Base-by-base conservation (phyloP, 805 yeast genomes). In the Danielozyma ontarioensis region DNA sequence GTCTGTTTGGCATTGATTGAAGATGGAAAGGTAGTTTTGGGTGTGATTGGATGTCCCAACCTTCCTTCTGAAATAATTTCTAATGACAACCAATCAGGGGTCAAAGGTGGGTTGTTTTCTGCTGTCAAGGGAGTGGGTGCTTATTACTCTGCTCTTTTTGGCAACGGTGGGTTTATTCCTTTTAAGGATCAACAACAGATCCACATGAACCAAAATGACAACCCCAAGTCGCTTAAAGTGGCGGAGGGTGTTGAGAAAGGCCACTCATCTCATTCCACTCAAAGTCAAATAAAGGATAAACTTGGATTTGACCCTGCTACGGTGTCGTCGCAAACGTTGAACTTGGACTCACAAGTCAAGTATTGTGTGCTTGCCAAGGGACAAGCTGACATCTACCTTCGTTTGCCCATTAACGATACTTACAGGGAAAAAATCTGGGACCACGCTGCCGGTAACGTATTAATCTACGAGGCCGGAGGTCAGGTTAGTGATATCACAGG, bases 361-460 rank as follows among this genome's bases (percentile, higher is more conserved):
- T 93, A 93, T 64, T 90, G 97, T 64, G 77, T 89, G 12, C 70
- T 93, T 29, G 80, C 97, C 8, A 72, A 81, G 41, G 98, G 98
- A 23, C 82, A 83, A 35, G 97, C 96, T 3, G 97, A 93, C 48
- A 74, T 93, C 11, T 93, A 94, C 50, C 67, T 93, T 40, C 79
- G 99, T 46, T 63, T 94, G 37, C 99, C 99, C 11, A 76, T 80
- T 29, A 78, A 72, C 44, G 68, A 77, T 32, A 60, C 73, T 3
- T 93, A 89, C 56, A 74, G 85, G 48, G 99, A 93, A 56, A 93
- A 93, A 60, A 88, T 93, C 39, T 93, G 98, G 97, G 99, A 93
- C 60, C 99, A 93, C 57, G 97, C 97, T 13, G 94, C 97, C 2
- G 99, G 98, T 3, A 82, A 83, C 50, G 69, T 90, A 11, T 71